Conservation (phyloP, 164 flowering plant genomes). For the Malania oleifera region DNA sequence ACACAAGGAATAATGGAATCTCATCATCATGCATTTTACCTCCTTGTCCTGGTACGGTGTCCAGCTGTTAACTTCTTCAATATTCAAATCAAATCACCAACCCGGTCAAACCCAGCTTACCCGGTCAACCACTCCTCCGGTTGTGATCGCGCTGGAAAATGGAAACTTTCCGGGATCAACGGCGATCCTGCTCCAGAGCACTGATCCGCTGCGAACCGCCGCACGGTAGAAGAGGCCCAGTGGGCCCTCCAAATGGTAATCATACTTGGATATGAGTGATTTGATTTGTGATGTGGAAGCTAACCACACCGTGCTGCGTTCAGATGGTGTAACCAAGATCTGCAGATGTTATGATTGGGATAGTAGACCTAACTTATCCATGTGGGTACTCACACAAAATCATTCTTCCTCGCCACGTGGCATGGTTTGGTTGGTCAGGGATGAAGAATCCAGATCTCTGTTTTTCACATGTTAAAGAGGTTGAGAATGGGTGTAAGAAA, state of each 20-base stretch:
- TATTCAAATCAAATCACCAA: constrained; percentile 3
- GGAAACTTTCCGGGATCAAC: constrained; percentile 18
- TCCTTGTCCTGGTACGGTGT: constrained; percentile 52
- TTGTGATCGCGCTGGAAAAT: constrained; percentile 32
- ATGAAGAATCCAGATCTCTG: not conserved
- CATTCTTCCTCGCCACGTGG: constrained; percentile 11
- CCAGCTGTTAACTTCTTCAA: constrained; percentile 45
- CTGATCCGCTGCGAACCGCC: not conserved
- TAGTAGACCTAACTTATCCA: constrained; percentile 25
- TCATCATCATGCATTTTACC: constrained; percentile 44
- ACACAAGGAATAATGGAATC: constrained; percentile 63
- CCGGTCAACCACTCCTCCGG: constrained; percentile 20
- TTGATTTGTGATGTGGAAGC: constrained; percentile 7
- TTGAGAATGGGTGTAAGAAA: too few relatives aligned
- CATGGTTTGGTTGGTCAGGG: not conserved
- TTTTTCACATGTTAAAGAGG: not conserved
- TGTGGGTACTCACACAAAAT: constrained; percentile 27
- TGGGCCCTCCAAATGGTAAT: not conserved
- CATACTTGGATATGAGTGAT: not conserved
- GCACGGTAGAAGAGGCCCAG: not conserved
- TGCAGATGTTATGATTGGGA: constrained; percentile 18
- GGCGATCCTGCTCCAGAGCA: constrained; percentile 9
- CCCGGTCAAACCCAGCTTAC: constrained; percentile 26
- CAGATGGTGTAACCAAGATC: not conserved
- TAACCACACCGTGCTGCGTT: not conserved